Evolutionary conservation across 441 rosid genomes (phyloP).

Genomic region (Erodium trifolium): DNA sequence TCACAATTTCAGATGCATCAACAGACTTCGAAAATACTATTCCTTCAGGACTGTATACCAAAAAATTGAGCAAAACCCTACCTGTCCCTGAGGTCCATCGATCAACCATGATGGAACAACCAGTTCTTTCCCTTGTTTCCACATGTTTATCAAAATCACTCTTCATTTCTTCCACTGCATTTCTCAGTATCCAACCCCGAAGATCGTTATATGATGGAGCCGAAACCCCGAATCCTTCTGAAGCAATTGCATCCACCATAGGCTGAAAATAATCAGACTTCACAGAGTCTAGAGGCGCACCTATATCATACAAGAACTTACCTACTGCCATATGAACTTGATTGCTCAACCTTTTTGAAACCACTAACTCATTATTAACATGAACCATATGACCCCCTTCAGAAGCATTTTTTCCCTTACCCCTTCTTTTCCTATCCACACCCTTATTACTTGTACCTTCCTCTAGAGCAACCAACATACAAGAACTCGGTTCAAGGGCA

Average conservation of each 20-base stretch:
- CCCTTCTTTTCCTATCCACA: constrained; percentile 40
- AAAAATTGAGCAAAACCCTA: constrained; percentile 40
- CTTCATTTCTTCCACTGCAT: constrained; percentile 58
- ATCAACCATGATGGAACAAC: constrained; percentile 72
- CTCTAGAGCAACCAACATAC: constrained; percentile 28
- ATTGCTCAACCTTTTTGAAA: constrained; percentile 30
- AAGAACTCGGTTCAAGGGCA: constrained; percentile 25
- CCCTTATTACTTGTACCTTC: constrained; percentile 30
- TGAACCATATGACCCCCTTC: constrained; percentile 22
- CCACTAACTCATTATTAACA: constrained; percentile 16
- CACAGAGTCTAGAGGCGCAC: constrained; percentile 59
- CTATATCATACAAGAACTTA: constrained; percentile 68
- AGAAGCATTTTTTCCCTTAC: constrained; percentile 29
- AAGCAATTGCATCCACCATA: constrained; percentile 52
- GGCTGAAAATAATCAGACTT: constrained; percentile 64
- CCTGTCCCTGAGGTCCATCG: constrained; percentile 47
- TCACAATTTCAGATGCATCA: constrained; percentile 47
- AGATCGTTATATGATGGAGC: constrained; percentile 57
- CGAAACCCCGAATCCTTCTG: constrained; percentile 36
- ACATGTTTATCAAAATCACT: constrained; percentile 37
- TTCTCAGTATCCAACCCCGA: constrained; percentile 62
- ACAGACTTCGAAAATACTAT: constrained; percentile 59
- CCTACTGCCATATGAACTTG: constrained; percentile 48
- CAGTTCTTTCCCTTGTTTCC: constrained; percentile 51
- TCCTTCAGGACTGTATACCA: constrained; percentile 61